Percentiles rank a stretch among this genome's conserved stretches.
These are phyloP conservation scores for Ceratobasidium sp. DNA, from an alignment of 1,284 basidiomycete genomes.

Conservation along the genomic window DNA sequence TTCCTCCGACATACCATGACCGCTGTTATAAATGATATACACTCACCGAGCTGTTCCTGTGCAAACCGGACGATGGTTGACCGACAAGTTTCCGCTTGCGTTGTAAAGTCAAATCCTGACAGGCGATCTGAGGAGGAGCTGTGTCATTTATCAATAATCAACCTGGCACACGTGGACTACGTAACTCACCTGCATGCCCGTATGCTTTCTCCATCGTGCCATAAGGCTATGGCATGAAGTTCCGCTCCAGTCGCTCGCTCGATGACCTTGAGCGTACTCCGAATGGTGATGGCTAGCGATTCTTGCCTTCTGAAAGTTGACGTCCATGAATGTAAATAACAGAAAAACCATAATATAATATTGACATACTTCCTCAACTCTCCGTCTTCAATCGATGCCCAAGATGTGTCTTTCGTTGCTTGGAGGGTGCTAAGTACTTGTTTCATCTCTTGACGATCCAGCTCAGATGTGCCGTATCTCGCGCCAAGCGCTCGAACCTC, in stretches of 20 bases:
- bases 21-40: no score
- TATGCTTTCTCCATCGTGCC: background rate
- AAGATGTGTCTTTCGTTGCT: background rate
- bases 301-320: background rate
- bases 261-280: background rate
- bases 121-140: no score
- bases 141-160: background rate
- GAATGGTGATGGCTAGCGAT: background rate
- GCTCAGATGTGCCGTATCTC: background rate
- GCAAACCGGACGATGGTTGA: no score
- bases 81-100: no score
- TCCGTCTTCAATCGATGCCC: background rate
- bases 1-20: no score
- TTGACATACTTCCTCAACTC: background rate
- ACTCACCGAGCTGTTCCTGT: no score
- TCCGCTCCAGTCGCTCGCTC: background rate
- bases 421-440: background rate
- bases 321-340: background rate
- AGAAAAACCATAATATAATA: background rate
- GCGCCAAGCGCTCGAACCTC: background rate
- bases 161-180: background rate
- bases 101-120: no score
- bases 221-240: background rate
- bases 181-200: background rate
- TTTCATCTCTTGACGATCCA: background rate